Conservation (phyloP, 2,329 filamentous ascomycete species). For the Diplocarpon rosae region DNA sequence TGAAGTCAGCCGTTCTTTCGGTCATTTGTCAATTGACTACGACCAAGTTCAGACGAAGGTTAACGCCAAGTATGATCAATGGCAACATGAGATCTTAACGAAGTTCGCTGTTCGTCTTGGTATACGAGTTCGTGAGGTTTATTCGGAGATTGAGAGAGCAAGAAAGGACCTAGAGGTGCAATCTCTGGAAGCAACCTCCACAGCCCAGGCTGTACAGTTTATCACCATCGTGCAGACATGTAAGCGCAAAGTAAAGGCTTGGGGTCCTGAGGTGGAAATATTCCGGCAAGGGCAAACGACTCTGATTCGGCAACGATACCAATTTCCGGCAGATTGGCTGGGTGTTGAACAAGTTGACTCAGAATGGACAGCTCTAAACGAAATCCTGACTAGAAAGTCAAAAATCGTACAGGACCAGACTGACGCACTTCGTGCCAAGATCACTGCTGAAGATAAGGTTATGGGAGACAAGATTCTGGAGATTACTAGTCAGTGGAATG, state of each 20-base stretch:
- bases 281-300: slow-evolving; percentile 95
- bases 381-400: slow-evolving; percentile 81
- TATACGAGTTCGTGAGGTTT: slow-evolving; percentile 82
- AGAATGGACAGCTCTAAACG: slow-evolving; percentile 88
- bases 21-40: slow-evolving; percentile 91
- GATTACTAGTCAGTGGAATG: slow-evolving; percentile 79
- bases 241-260: slow-evolving; percentile 84
- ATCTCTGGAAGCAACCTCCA: slow-evolving; percentile 86
- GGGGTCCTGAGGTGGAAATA: slow-evolving; percentile 91
- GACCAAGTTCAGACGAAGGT: slow-evolving; percentile 98
- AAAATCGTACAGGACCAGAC: slow-evolving; percentile 96
- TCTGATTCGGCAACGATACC: slow-evolving; percentile 81
- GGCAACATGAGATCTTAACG: slow-evolving; percentile 93
- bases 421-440: slow-evolving; percentile 89
- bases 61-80: slow-evolving; percentile 98
- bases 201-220: slow-evolving; percentile 92
- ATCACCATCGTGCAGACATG: slow-evolving; percentile 97
- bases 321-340: slow-evolving; percentile 89
- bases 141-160: slow-evolving; percentile 83
- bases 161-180: slow-evolving; percentile 84
- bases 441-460: slow-evolving; percentile 83
- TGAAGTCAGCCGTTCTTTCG: slow-evolving; percentile 84
- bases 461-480: slow-evolving; percentile 81
- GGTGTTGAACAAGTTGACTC: slow-evolving; percentile 93
- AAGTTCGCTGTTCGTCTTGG: slow-evolving; percentile 89